These are phyloP conservation scores for Amborella trichopoda DNA, from an alignment of 164 flowering plant genomes.

Conservation along the genomic window DNA sequence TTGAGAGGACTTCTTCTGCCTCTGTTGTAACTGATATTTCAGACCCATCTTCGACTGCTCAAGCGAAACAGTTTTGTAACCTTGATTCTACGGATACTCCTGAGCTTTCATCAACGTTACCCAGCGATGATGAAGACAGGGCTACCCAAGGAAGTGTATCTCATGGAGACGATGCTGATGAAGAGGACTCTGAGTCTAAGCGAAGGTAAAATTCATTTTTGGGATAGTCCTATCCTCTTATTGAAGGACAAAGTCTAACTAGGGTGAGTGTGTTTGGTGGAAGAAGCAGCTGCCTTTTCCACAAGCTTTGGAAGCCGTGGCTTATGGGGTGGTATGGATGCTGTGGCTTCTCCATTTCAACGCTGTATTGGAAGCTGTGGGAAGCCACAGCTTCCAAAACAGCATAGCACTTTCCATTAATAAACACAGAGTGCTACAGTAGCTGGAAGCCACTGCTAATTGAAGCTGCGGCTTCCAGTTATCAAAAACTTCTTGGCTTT, in stretches of 20 bases:
- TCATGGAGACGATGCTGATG: constrained; percentile 42
- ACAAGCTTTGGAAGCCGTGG: too few species aligned
- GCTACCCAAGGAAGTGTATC: constrained; percentile 44
- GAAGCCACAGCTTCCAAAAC: too few species aligned
- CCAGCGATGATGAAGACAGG: constrained; percentile 21
- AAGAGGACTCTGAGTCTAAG: constrained; percentile 57
- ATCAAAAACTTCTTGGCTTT: too few species aligned
- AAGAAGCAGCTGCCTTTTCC: too few species aligned
- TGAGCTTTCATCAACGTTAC: constrained; percentile 56
- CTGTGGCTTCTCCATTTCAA: neutral
- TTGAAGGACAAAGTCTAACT: too few species aligned
- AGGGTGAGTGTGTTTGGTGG: too few species aligned
- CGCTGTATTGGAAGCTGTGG: neutral
- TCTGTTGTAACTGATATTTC: constrained; percentile 52
- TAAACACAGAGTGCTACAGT: too few species aligned
- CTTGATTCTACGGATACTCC: constrained; percentile 47
- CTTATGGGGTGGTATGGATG: neutral
- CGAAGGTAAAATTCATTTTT: constrained; percentile 44
- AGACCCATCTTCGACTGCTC: constrained; percentile 34
- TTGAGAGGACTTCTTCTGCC: constrained; percentile 35
- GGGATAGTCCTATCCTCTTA: neutral
- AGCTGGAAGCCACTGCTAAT: too few species aligned
- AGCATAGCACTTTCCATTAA: neutral
- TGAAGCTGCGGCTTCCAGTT: too few species aligned
- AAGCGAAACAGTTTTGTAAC: constrained; percentile 23